Conservation (phyloP, 2,329 filamentous ascomycete species). For the Rutstroemia sp. region DNA sequence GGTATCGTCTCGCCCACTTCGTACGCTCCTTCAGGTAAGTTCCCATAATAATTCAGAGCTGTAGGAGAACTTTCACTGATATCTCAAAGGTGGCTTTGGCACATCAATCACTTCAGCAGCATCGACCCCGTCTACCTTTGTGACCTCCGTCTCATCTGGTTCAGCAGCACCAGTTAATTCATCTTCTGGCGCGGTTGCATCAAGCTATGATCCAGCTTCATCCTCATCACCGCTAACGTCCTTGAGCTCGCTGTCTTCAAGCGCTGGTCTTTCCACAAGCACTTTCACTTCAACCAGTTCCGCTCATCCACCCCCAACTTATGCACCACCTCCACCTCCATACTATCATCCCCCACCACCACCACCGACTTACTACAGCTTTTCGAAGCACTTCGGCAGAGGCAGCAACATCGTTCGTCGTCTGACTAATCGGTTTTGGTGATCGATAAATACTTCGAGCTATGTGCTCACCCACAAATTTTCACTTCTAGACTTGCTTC, state of each 20-base stretch:
- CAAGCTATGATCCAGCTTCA: not conserved
- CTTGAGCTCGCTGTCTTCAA: not conserved
- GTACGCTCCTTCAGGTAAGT: not conserved
- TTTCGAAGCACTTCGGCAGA: not conserved
- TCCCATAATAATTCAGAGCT: not conserved
- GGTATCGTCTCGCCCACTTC: not conserved
- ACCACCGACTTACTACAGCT: slow-evolving; percentile 4
- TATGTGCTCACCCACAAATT: slow-evolving; percentile 9
- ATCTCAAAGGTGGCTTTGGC: slow-evolving; percentile 2
- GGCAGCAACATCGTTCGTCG: not conserved
- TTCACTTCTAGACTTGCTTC: slow-evolving; percentile 19
- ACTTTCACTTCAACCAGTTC: not conserved
- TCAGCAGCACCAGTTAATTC: slow-evolving; percentile 1
- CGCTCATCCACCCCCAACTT: not conserved
- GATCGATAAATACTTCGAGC: slow-evolving; percentile 1
- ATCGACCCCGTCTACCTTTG: slow-evolving; percentile 11
- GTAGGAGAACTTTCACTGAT: not conserved
- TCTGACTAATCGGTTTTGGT: slow-evolving; percentile 10
- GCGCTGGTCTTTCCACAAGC: not conserved
- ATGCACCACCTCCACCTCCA: slow-evolving; percentile 9
- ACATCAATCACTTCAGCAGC: slow-evolving; percentile 6
- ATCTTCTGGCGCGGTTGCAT: not conserved
- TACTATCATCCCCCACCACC: slow-evolving; percentile 6
- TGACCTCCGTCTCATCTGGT: slow-evolving; percentile 10
- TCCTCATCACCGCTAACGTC: not conserved